These are phyloP conservation scores for Setaria viridis DNA, from an alignment of 202 grass and related monocot species.

Conservation along the genomic window DNA sequence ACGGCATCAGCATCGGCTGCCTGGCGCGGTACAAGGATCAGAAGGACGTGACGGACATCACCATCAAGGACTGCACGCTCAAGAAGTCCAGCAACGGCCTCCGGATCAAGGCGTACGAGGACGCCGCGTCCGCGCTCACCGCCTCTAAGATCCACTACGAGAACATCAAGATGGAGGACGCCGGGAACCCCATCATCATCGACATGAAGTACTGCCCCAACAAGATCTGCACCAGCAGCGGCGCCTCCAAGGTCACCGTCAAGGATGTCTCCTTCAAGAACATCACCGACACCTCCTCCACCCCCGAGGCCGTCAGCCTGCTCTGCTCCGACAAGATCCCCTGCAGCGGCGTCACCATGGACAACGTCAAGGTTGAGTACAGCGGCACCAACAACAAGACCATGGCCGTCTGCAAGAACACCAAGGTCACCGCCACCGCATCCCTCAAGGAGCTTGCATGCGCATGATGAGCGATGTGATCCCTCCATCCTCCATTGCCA, in stretches of 20 bases:
- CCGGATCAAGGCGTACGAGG: constrained; percentile 69
- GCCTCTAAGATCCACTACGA: constrained; percentile 52
- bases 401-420: constrained; percentile 50
- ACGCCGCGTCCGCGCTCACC: constrained; percentile 14
- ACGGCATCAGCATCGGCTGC: constrained; percentile 66
- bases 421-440: constrained; percentile 35
- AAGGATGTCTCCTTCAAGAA: constrained; percentile 50
- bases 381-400: constrained; percentile 43
- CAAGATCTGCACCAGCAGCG: constrained; percentile 40
- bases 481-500: not conserved
- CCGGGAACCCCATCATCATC: constrained; percentile 59
- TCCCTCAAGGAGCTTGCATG: constrained; percentile 44
- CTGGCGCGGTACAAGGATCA: constrained; percentile 55
- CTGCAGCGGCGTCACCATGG: constrained; percentile 45
- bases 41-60: constrained; percentile 54
- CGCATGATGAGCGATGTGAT: not conserved
- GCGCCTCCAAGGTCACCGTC: constrained; percentile 56
- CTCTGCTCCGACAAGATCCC: constrained; percentile 50
- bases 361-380: constrained; percentile 40
- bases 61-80: constrained; percentile 51
- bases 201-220: constrained; percentile 70
- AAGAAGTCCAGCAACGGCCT: constrained; percentile 55
- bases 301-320: constrained; percentile 42
- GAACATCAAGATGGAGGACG: constrained; percentile 53
- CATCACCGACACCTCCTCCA: constrained; percentile 50